phyloP scores from a whole-genome alignment of 345 rosid species.

The Populus simonii region DNA sequence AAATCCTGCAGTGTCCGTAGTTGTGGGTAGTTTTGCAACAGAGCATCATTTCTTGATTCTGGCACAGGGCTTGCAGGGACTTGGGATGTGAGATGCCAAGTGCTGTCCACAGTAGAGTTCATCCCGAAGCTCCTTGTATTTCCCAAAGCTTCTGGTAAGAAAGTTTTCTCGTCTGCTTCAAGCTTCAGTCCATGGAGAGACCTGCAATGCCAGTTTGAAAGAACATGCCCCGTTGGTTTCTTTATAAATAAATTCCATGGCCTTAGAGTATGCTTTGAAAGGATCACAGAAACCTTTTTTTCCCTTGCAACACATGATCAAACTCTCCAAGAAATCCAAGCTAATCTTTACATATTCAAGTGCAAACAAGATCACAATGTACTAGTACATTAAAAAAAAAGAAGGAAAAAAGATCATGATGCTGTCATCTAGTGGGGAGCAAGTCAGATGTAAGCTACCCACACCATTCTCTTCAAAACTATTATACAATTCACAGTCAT shows the following conservation, averaged over 20 bases:
- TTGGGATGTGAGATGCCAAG: constrained; percentile 13
- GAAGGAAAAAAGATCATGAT: background rate
- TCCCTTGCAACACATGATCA: background rate
- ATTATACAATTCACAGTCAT: background rate
- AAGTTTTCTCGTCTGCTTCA: constrained; percentile 11
- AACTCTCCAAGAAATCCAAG: background rate
- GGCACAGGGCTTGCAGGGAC: constrained; percentile 4
- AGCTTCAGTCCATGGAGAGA: constrained; percentile 19
- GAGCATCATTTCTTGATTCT: constrained; percentile 13
- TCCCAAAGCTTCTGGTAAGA: constrained; percentile 3
- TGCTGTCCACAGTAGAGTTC: constrained; percentile 3
- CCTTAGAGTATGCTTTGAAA: background rate
- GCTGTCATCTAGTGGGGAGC: background rate
- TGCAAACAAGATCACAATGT: background rate
- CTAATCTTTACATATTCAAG: background rate
- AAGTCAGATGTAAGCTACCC: background rate
- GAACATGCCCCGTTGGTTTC: no score
- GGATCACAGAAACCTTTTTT: background rate
- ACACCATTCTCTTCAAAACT: background rate
- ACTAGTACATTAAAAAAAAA: no score
- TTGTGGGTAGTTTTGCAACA: constrained; percentile 12
- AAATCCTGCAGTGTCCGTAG: constrained; percentile 16
- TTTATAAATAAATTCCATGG: no score
- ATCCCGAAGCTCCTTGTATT: constrained; percentile 3
- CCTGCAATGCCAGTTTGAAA: constrained; percentile 4